These are phyloP conservation scores for Blastocystis sp. DNA, from an alignment of 352 stramenopile genomes.

Conservation along the genomic window DNA sequence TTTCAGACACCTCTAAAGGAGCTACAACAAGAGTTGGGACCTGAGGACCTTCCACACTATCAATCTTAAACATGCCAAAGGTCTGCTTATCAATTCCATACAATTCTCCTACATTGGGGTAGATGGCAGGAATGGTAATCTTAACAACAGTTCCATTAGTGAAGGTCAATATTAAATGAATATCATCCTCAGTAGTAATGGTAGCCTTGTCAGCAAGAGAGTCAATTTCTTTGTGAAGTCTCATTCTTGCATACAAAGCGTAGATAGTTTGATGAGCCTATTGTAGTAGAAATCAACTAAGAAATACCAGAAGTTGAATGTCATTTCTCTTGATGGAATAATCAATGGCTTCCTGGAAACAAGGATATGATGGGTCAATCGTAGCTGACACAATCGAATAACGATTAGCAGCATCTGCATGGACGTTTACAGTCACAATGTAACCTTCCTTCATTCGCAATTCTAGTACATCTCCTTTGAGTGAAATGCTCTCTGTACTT, in stretches of 20 bases:
- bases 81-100: not conserved
- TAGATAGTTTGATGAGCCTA: constrained; percentile 20
- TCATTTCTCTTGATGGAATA: constrained; percentile 41
- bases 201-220: constrained; percentile 2
- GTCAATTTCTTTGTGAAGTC: constrained; percentile 15
- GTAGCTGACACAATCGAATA: not conserved
- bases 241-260: constrained; percentile 2
- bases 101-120: not conserved
- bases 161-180: not conserved
- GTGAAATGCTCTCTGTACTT: not conserved
- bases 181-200: constrained; percentile 29
- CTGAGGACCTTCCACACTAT: not conserved
- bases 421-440: not conserved
- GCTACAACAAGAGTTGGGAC: not conserved
- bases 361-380: constrained; percentile 37
- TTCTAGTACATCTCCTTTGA: not conserved
- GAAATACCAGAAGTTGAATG: not conserved
- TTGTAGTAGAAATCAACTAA: not conserved
- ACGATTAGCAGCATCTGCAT: not conserved
- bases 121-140: constrained; percentile 15
- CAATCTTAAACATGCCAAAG: constrained; percentile 18
- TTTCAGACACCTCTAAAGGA: not conserved
- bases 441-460: not conserved
- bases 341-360: constrained; percentile 39
- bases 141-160: not conserved